Evolutionary conservation across 805 yeast species (phyloP), one percentile per base, ranked within the genome.

Genomic region (Starmera quercuum): DNA sequence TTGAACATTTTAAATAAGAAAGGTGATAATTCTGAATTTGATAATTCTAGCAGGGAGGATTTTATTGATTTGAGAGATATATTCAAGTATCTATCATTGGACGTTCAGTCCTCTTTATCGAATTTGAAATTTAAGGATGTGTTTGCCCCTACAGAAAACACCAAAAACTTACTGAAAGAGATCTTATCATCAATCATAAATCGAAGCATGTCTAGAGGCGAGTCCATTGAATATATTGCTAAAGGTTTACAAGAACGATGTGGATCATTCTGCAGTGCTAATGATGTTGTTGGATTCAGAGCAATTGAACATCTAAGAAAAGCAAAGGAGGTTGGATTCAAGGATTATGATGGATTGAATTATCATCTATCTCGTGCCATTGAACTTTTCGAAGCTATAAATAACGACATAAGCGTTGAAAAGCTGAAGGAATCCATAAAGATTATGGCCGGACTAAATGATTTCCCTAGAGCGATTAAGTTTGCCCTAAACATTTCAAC

Each of bases 181-280:
- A 75, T 94, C 24, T 71, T 92, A 29, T 81, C 95, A 2, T 83
- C 95, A 1, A 77, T 92, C 24, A 87, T 92, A 41, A 88, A 88
- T 58, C 82, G 82, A 54, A 85, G 83, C 44, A 87, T 92, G 37
- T 69, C 84, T 25, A 76, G 83, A 43, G 97, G 98, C n/a, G 90
- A 85, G 4, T 83, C 95, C 1, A 90, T 92, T 29, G 97, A 90
- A 53, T 67, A 81, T 37, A 84, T 90, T 33, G 95, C 97, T 1
- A 77, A 79, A 23, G 77, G 88, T 2, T 63, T 92, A 33, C 95
- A 92, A 58, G 94, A 85, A 35, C 78, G 90, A 39, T 92, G 98
- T 64, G 95, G 95, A 2, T 78, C 95, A 0, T 92, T 87, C 58
- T 92, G 97, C 51, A 85, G 97, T 0, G 76, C 95, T 12, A 85